phyloP scores from a whole-genome alignment of 2,329 filamentous ascomycete genomes.

The Aspergillus nomiae region DNA sequence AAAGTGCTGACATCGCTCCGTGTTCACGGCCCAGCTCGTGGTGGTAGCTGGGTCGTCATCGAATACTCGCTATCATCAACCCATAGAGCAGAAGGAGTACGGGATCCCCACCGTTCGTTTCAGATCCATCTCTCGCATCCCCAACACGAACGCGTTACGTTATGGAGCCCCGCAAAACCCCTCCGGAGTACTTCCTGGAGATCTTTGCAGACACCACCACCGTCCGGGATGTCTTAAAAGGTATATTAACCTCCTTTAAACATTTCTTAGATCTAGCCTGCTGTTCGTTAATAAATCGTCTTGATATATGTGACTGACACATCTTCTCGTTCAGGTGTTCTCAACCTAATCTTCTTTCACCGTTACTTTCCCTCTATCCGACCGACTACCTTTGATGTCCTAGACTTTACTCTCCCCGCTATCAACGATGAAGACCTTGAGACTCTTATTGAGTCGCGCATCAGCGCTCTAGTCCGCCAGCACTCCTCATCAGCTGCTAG shows the following conservation, averaged over 20 bases:
- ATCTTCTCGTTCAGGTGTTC: slow-evolving; percentile 63
- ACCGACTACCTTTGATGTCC: slow-evolving; percentile 81
- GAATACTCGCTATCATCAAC: not conserved
- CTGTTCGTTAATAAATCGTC: not conserved
- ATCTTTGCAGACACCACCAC: slow-evolving; percentile 88
- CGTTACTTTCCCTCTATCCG: slow-evolving; percentile 88
- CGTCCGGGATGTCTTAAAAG: slow-evolving; percentile 91
- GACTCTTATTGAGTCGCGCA: slow-evolving; percentile 88
- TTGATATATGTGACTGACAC: not conserved
- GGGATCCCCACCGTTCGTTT: not conserved
- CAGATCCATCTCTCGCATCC: not conserved
- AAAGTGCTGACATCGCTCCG: slow-evolving; percentile 9
- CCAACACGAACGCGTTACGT: slow-evolving; percentile 34
- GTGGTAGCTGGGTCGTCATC: slow-evolving; percentile 22
- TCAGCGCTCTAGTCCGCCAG: slow-evolving; percentile 75
- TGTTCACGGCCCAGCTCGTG: slow-evolving; percentile 19
- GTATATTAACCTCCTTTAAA: slow-evolving; percentile 49
- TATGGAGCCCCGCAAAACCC: slow-evolving; percentile 63
- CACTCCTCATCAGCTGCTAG: slow-evolving; percentile 62
- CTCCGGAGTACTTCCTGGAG: slow-evolving; percentile 90
- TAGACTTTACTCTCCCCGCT: slow-evolving; percentile 86
- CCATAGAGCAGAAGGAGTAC: not conserved
- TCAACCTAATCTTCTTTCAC: slow-evolving; percentile 99
- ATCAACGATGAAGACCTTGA: slow-evolving; percentile 90
- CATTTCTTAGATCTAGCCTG: not conserved